These are phyloP conservation scores for Pholiota adiposa DNA, from an alignment of 1,284 basidiomycete genomes.

Conservation along the genomic window DNA sequence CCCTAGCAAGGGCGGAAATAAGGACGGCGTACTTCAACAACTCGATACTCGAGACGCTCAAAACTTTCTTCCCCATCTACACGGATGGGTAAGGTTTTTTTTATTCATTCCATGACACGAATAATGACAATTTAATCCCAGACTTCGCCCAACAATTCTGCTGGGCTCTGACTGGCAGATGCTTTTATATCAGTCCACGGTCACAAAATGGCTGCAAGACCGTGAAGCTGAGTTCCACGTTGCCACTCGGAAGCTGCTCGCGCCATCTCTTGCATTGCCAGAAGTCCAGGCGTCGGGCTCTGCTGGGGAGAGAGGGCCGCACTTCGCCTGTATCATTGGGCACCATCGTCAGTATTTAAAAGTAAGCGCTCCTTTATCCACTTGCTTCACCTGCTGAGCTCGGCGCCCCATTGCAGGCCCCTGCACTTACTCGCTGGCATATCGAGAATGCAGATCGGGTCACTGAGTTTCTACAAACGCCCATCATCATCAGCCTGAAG, in stretches of 20 bases:
- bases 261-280: neutral
- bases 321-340: constrained; percentile 2
- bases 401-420: neutral
- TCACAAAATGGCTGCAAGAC: too few species aligned
- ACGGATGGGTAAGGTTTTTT: too few species aligned
- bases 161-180: neutral
- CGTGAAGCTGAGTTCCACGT: too few species aligned
- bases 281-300: neutral
- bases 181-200: too few species aligned
- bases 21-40: neutral
- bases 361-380: neutral
- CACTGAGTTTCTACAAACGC: constrained; percentile 1
- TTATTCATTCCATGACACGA: neutral
- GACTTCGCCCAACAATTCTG: neutral
- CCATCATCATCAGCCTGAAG: constrained; percentile 7
- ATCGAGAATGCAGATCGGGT: neutral
- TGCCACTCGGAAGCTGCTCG: neutral
- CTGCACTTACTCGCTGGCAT: constrained; percentile 11
- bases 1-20: neutral
- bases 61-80: too few species aligned
- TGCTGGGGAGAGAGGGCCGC: neutral
- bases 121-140: constrained; percentile 5
- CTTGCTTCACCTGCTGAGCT: neutral
- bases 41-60: neutral
- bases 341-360: neutral